Base-by-base conservation (phyloP, 306 rosid genomes). In the Cyclanthera cordifolia region DNA sequence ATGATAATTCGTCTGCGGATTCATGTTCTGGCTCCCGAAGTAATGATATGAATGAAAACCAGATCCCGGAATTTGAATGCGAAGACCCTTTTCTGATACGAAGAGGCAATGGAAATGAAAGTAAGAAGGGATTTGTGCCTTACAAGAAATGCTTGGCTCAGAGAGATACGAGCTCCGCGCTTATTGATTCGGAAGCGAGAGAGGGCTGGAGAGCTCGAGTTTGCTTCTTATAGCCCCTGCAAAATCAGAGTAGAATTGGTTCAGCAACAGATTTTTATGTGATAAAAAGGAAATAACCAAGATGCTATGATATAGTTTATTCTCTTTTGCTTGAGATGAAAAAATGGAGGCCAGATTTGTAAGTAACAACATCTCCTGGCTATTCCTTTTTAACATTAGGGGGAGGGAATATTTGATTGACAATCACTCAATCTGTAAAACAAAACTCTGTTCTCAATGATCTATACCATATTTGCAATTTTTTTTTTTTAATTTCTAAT, bases 91-190 rank as follows among this genome's bases (percentile, higher is more conserved):
- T 1, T 19, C 43, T 24, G 3, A 66, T 73, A 39, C 79, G 66
- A 56, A 80, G 71, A 49, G 71, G 69, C 9, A 74, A 63, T 10
- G 69, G 79, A 73, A 63, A 74, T 76, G 82, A 81, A 48, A 72
- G 84, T 46, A 66, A 77, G 52, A 83, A 72, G 76, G 98, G 98
- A 25, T 89, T 92, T 73, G 87, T 82, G 53, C 93, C 95, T 27
- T 92, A 89, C 75, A 92, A 92, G 79, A 81, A 93, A 75, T 89
- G 95, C 77, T 67, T 89, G 59, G 74, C 93, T 66, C 87, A 89
- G 74, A 83, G 86, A 78, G 94, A 79, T 49, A 74, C 77, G 19
- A 72, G 53, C 80, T 83, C 95, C 8, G 71, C 84, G 4, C 74
- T 72, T 55, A 81, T 68, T 25, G 67, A 47, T 24, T 37, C 82